Base-by-base conservation (phyloP, 2,329 filamentous ascomycete species). In the Pestalotiopsis sp. region DNA sequence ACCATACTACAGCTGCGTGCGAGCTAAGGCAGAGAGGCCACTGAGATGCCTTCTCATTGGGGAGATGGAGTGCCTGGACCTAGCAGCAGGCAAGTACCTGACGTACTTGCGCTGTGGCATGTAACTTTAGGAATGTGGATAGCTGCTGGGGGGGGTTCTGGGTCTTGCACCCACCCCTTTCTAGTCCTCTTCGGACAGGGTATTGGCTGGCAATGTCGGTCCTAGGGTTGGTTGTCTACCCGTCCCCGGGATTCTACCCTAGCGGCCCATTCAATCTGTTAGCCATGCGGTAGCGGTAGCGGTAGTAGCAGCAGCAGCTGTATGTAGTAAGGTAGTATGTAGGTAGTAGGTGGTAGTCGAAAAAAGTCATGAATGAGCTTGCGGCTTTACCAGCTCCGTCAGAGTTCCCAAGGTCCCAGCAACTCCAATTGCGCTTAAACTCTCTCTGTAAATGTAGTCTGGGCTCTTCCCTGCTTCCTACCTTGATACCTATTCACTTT, bases 401-500 rank as follows among this genome's bases (percentile, higher is more conserved):
- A 14, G 38, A 61, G 41, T 52, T 52, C 45, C 20, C 17, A 49
- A 52, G n/a, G 45, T 52, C 45, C 65, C 67, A 65, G 61, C 68
- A 36, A 36, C 68, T 69, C 68, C 68, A 69, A 71, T 68, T 69
- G 67, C 45, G 66, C 57, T 67, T 64, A 61, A 52, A 52, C 45
- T 52, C n/a, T 49, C 13, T 49, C 13, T 49, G 45, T 52, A 52
- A 52, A 52, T 52, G 45, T 52, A 52, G 45, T 63, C 61, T 59
- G 57, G 23, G 23, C 27, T 49, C 17, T 45, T 45, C 52, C 52
- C 63, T 66, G 45, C 23, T 66, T 36, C 52, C 49, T 66, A 52
- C 45, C 45, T n/a, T 27, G 12, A 14, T 58, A 58, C 56, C 56
- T 58, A 23, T 20, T 12, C 20, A 27, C 20, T 59, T 63, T 63